Evolutionary conservation across 1,284 basidiomycete genomes (phyloP).

Genomic region (Ganoderma leucocontextum): DNA sequence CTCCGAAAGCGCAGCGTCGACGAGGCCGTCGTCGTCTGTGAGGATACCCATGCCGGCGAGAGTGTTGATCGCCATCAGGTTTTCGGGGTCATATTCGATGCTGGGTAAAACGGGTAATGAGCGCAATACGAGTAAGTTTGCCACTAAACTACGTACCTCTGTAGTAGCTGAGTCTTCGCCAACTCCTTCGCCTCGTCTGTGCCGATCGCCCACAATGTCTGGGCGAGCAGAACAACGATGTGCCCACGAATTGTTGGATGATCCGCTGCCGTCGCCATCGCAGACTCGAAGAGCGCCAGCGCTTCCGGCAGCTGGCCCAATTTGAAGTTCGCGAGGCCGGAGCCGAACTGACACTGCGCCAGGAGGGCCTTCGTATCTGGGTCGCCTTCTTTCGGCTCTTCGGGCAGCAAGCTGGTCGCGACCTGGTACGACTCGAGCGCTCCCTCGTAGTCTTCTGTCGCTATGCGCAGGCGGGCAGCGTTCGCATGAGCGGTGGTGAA

Average conservation of each 20-base stretch:
- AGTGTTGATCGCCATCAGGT: slow-evolving; percentile 81
- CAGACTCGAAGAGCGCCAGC: slow-evolving; percentile 71
- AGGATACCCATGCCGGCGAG: slow-evolving; percentile 89
- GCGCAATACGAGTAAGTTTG: not conserved
- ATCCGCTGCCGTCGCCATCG: slow-evolving; percentile 63
- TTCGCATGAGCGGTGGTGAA: slow-evolving; percentile 89
- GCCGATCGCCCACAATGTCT: slow-evolving; percentile 84
- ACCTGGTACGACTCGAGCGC: slow-evolving; percentile 80
- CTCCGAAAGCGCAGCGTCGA: slow-evolving; percentile 90
- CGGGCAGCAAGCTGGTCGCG: slow-evolving; percentile 75
- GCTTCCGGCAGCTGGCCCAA: slow-evolving; percentile 70
- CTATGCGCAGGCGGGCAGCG: slow-evolving; percentile 80
- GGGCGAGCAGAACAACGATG: slow-evolving; percentile 78
- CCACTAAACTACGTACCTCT: slow-evolving; percentile 66
- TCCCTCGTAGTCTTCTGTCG: slow-evolving; percentile 62
- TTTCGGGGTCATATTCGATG: slow-evolving; percentile 73
- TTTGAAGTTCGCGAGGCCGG: slow-evolving; percentile 78
- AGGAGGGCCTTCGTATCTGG: slow-evolving; percentile 51
- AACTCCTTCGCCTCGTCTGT: slow-evolving; percentile 78
- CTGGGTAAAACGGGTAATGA: slow-evolving; percentile 45
- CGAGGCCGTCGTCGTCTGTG: slow-evolving; percentile 78
- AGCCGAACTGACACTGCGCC: slow-evolving; percentile 75
- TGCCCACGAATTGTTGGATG: slow-evolving; percentile 65
- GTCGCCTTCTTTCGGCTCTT: slow-evolving; percentile 29
- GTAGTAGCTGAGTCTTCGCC: slow-evolving; percentile 83